Evolutionary conservation across 306 rosid genomes (phyloP), one percentile per base, ranked within the genome.

Genomic region (Arachis stenosperma): DNA sequence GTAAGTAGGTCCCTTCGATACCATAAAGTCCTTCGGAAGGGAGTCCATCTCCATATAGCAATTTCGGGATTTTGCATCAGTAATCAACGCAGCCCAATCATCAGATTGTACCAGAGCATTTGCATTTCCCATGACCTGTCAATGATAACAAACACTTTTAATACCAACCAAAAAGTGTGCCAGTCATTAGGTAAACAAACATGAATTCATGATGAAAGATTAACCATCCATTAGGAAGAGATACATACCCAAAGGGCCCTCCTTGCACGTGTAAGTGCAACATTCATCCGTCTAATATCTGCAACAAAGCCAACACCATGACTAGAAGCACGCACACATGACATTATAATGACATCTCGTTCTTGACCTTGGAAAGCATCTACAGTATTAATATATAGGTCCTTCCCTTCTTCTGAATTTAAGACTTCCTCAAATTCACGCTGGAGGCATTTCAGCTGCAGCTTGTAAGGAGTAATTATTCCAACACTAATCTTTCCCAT

Each of bases 321-420:
- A 79, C 13, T 78, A 36, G 98, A 93, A 64, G 98, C 97, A 59
- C 98, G 96, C 80, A 94, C 97, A 81, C 98, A 91, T 40, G 98
- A 94, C 97, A 94, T 94, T 65, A 94, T 94, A 59, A 94, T 94
- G 75, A 94, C 97, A 79, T 94, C 99, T 10, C 99, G 89, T 70
- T 94, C 99, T 83, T 94, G 99, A 60, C 99, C 99, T 83, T 94
- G 99, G 84, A 94, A 94, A 66, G 99, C 99, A 83, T 94, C 99
- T 6, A 94, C 99, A 7, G 99, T 94, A 78, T 94, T 94, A 71
- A 94, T 91, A 71, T 94, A 94, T 62, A 94, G 22, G 70, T 94
- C 97, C 77, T 91, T 94, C 73, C 99, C 99, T 75, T 91, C 99
- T 73, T 94, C 99, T 47, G 99, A 86, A 61, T 86, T 91, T 58